Evolutionary conservation across 257 asterid species (phyloP).

Genomic region (Nicotiana paniculata): DNA sequence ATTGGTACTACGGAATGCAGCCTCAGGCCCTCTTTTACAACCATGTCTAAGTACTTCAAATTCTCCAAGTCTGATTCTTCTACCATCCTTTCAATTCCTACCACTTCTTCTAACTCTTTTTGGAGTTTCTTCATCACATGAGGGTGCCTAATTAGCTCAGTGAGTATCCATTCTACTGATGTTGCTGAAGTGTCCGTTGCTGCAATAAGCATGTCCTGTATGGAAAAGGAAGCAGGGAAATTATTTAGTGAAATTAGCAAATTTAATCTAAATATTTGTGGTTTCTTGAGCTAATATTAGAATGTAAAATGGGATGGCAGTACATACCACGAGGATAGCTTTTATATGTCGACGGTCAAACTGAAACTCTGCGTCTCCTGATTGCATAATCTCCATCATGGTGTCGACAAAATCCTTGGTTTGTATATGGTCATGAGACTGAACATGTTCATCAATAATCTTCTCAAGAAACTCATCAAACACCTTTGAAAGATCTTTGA

Average conservation of each 20-base stretch:
- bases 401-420: slow-evolving; percentile 11
- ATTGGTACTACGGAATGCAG: slow-evolving; percentile 19
- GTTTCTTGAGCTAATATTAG: background rate
- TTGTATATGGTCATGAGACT: background rate
- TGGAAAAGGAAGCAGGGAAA: too few relatives aligned
- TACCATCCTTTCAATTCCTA: slow-evolving; percentile 9
- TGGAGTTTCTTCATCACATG: slow-evolving; percentile 4
- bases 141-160: slow-evolving; percentile 16
- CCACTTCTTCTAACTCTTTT: slow-evolving; percentile 12
- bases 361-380: slow-evolving; percentile 12
- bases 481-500: slow-evolving; percentile 4
- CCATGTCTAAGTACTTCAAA: slow-evolving; percentile 17
- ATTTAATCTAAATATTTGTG: background rate
- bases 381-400: slow-evolving; percentile 8
- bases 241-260: background rate
- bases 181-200: slow-evolving; percentile 14
- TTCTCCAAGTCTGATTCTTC: slow-evolving; percentile 15
- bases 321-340: slow-evolving; percentile 2
- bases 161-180: slow-evolving; percentile 13
- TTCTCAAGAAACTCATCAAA: background rate
- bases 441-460: slow-evolving; percentile 10
- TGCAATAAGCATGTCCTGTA: slow-evolving; percentile 16
- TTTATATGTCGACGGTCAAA: background rate
- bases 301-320: background rate
- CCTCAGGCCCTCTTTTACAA: slow-evolving; percentile 19